Evolutionary conservation across 805 yeast species (phyloP), one percentile per base, ranked within the genome.

Genomic region (Starmerella sp.): DNA sequence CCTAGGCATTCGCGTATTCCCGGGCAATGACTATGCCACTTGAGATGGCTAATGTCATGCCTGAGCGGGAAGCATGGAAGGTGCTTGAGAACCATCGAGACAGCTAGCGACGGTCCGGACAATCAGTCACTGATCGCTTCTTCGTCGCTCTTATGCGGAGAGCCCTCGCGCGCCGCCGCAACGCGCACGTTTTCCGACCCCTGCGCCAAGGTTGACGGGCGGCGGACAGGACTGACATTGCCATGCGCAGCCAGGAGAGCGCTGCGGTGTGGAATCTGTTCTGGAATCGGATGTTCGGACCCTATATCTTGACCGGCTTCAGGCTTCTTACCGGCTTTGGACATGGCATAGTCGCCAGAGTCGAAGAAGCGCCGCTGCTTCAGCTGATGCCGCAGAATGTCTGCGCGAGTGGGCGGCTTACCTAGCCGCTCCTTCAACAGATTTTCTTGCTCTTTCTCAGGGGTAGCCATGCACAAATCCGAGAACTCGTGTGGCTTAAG

Each of bases 261-360:
- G 9, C 57, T 55, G 35, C 57, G 58, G 53, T 62, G 66, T 8
- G 65, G 62, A 17, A 63, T 62, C n/a, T 53, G 54, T 49, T 61
- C 66, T 5, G 66, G 66, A 13, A 54, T 54, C 9, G 66, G 66
- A 57, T 63, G 65, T 51, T 63, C 66, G 34, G 61, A 52, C 39
- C 66, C 66, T 38, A 59, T 46, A 30, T 62, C 65, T 38, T 52
- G 54, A 43, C 59, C 61, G 6, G 60, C 57, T 31, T 61, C 63
- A 13, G 61, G 61, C 48, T 60, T 59, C 51, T 58, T 63, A 42
- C 71, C 73, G 44, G 73, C 73, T 50, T 71, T 67, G 48, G 71
- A 86, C 79, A 89, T 78, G 13, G 96, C 96, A 68, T 89, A 89
- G 70, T 89, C 97, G 17, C 96, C 96, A 60, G 95, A 84, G 66